Base-by-base conservation (phyloP, 108 stramenopile genomes). In the Conticribra guillardii region DNA sequence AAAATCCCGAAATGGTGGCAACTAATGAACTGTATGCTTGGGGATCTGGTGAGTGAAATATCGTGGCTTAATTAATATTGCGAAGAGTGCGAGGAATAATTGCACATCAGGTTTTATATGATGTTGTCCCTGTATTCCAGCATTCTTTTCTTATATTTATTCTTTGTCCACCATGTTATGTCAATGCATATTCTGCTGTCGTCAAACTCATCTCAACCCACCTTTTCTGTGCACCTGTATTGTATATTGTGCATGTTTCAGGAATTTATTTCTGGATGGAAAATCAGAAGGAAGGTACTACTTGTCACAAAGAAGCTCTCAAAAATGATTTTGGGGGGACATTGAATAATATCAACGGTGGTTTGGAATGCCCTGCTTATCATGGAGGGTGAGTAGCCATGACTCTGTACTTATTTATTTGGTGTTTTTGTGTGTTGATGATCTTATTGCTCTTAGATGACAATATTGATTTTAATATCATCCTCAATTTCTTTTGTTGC, bases 211-310 rank as follows among this genome's bases (percentile, higher is more conserved):
- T n/a, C n/a, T n/a, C n/a, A n/a, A n/a, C n/a, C n/a, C n/a, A n/a
- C n/a, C n/a, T n/a, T n/a, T n/a, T n/a, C n/a, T n/a, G n/a, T n/a
- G n/a, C n/a, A n/a, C n/a, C n/a, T n/a, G n/a, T n/a, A n/a, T n/a
- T n/a, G n/a, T n/a, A n/a, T n/a, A n/a, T n/a, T n/a, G n/a, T n/a
- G n/a, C n/a, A n/a, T n/a, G n/a, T n/a, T n/a, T n/a, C 53, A 32
- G 64, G 63, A 0, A 77, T 77, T 28, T 77, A 53, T 54, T 77
- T 77, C 37, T 77, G 76, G 76, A 77, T 77, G 76, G 76, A 77
- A 37, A 70, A 51, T 32, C 47, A 67, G 34, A 79, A 79, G 52
- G 78, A 79, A 58, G 78, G 64, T 34, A 49, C 64, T 18, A 79
- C 78, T 17, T 79, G 78, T 45, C 78, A 79, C 28, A 79, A 79